phyloP scores from a whole-genome alignment of 495 filamentous ascomycete species.

The Aspergillus conjunctus region DNA sequence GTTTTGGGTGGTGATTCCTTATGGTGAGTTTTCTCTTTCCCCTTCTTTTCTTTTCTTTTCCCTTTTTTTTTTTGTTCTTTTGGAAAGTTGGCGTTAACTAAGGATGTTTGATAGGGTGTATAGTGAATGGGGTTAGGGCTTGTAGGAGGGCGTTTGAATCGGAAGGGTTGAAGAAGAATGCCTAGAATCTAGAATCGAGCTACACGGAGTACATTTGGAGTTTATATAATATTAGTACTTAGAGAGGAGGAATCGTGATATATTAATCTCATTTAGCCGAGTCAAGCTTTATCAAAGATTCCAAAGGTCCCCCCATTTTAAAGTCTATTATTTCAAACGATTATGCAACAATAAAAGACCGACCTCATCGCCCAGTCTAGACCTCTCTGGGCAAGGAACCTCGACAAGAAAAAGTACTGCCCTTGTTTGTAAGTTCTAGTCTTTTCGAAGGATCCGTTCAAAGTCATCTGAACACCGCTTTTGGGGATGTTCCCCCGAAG shows the following conservation, averaged over 20 bases:
- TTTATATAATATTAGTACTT: no score
- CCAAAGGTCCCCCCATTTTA: no score
- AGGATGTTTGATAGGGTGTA: background rate
- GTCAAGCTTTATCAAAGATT: no score
- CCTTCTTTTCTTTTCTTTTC: slow-evolving; percentile 4
- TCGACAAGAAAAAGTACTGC: background rate
- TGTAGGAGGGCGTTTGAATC: background rate
- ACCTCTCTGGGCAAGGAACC: background rate
- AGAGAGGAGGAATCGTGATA: no score
- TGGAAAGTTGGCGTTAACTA: background rate
- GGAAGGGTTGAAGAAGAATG: background rate
- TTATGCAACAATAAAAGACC: background rate
- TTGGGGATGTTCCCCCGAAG: background rate
- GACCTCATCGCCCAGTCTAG: background rate
- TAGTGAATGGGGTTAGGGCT: background rate
- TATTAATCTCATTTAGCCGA: no score
- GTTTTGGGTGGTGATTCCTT: slow-evolving; percentile 75
- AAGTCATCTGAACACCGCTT: background rate
- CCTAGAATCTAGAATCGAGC: background rate
- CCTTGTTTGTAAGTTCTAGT: background rate
- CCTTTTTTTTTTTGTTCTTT: background rate
- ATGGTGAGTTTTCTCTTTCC: slow-evolving; percentile 35
- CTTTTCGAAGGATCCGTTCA: background rate
- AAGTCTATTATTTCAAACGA: background rate
- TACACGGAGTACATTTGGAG: no score